Evolutionary conservation across 306 rosid species (phyloP).

Genomic region (Sicyos baderoa): DNA sequence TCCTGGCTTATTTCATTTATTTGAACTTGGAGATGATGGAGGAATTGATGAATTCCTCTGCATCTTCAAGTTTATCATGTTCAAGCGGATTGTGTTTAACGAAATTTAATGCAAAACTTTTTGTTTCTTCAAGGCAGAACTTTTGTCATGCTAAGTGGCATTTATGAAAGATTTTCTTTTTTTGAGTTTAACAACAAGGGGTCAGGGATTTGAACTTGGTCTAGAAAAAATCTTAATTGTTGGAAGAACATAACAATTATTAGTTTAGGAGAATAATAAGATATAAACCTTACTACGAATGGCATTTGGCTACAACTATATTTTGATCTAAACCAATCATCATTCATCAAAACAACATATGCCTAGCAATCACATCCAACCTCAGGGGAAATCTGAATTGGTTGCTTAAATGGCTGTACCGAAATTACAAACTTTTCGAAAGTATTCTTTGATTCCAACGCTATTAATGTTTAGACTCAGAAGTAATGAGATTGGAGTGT

Average conservation of each 20-base stretch:
- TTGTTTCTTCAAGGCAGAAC: neutral
- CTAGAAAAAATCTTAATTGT: neutral
- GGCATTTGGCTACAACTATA: conserved; percentile 7
- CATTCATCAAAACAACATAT: neutral
- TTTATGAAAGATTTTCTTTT: too few species aligned
- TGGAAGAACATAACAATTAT: conserved; percentile 5
- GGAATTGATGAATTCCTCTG: conserved; percentile 4
- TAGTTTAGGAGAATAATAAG: neutral
- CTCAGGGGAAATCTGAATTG: neutral
- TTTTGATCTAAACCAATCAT: neutral
- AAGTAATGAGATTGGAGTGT: neutral
- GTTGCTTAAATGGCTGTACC: neutral
- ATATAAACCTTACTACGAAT: conserved; percentile 8
- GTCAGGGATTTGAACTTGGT: neutral
- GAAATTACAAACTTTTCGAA: conserved; percentile 3
- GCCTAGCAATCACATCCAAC: conserved; percentile 1
- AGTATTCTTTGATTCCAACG: neutral
- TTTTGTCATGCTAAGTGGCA: neutral
- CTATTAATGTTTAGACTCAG: neutral
- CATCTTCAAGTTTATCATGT: neutral
- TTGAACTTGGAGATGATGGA: neutral
- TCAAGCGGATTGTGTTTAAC: neutral
- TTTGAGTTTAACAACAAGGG: neutral
- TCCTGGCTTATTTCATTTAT: neutral
- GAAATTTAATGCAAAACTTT: neutral